Evolutionary conservation across 306 rosid genomes (phyloP), one percentile per base, ranked within the genome.

Genomic region (Fagus crenata): DNA sequence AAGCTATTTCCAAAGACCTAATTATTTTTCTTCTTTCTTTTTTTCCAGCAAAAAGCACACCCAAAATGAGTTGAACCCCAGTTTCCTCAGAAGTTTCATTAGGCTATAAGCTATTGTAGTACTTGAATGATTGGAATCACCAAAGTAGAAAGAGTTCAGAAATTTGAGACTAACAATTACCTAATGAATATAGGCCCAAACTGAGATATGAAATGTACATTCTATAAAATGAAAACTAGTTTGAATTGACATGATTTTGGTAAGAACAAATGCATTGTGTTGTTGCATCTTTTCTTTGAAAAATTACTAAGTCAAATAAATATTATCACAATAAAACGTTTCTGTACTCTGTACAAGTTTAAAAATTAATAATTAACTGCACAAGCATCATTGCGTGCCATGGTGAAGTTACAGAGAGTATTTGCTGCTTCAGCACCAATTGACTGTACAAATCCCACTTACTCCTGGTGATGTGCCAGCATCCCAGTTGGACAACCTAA

Each of bases 381-480:
- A 86, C 96, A 89, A 77, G 77, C 83, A 46, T 63, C 53, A 71
- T 67, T 41, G 75, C 79, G 39, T 56, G 58, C 59, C 82, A 64
- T 11, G 68, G 72, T 65, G 67, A 35, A 58, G 56, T 51, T 36
- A 75, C 60, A 28, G 40, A 74, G 43, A 39, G 76, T 18, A 41
- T 12, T 63, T 43, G 37, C 79, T 53, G 63, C 63, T 64, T 78
- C 77, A 72, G 49, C 73, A 74, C 70, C 8, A 18, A 2, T 53
- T 76, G 63, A 15, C 78, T n/a, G 78, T 56, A 39, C 56, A 74
- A 49, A 76, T 73, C 33, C 59, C 74, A 73, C 69, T 54, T 28
- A 61, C 58, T 71, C 49, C 69, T 73, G 67, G 75, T 51, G 72
- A 75, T 49, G 15, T 67, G 59, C 80, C 41, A 65, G 53, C 64